A percentile compares a stretch with the other conserved stretches of the same genome.
Conservation (phyloP, 306 rosid genomes). For the Vicia sativa region DNA sequence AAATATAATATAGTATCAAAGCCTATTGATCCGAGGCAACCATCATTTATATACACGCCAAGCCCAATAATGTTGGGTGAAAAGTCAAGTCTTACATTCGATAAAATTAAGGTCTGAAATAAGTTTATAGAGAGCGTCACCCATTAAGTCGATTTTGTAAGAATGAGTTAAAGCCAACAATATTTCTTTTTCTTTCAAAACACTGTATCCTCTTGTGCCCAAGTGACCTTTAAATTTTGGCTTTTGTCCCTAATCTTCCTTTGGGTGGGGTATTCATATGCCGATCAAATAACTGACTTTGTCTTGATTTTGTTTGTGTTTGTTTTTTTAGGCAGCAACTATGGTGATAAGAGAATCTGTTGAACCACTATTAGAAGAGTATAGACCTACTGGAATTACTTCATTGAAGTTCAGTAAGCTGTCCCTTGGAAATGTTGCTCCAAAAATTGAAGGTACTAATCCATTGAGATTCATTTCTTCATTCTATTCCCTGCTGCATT, state of each 20-base stretch:
- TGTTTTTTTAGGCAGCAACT: conserved; percentile 74
- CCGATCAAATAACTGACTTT: conserved; percentile 27
- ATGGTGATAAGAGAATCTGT: conserved; percentile 83
- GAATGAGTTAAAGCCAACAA: not conserved
- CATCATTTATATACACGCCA: too few species aligned
- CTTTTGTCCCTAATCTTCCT: conserved; percentile 24
- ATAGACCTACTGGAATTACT: conserved; percentile 87
- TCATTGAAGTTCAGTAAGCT: conserved; percentile 88
- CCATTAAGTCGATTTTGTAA: not conserved
- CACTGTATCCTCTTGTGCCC: not conserved
- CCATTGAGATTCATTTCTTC: conserved; percentile 2
- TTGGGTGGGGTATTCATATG: conserved; percentile 3
- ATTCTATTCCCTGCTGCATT: conserved; percentile 1
- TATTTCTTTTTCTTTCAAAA: not conserved
- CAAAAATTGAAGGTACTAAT: conserved; percentile 85
- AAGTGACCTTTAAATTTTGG: conserved; percentile 21
- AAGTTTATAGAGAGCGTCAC: too few species aligned
- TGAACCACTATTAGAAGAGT: conserved; percentile 91
- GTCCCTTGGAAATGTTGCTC: conserved; percentile 89
- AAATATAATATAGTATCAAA: too few species aligned
- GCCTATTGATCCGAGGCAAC: too few species aligned
- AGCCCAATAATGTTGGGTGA: too few species aligned
- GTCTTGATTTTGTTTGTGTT: conserved; percentile 32
- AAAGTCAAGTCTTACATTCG: too few species aligned
- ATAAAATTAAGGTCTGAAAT: too few species aligned